These are phyloP conservation scores for Pyrrhoderma noxium DNA, from an alignment of 1,284 basidiomycete species.

Conservation along the genomic window DNA sequence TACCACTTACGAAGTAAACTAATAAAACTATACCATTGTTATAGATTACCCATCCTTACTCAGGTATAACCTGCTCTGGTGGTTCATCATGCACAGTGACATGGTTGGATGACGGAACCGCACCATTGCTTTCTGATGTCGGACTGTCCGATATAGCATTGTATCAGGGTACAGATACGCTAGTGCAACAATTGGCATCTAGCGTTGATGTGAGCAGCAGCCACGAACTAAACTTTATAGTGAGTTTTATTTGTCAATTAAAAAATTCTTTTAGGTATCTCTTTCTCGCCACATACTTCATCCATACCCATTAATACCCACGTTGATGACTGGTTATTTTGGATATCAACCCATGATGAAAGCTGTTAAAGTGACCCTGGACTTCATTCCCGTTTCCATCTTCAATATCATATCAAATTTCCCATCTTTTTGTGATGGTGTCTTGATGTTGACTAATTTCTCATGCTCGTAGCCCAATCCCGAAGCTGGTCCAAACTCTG, in stretches of 20 bases:
- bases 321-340: no score
- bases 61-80: constrained; percentile 13
- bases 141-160: constrained; percentile 14
- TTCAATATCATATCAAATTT: background rate
- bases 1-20: no score
- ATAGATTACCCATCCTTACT: constrained; percentile 16
- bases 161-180: constrained; percentile 14
- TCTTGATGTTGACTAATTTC: no score
- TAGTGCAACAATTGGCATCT: constrained; percentile 15
- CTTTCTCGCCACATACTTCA: background rate
- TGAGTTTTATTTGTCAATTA: constrained; percentile 1
- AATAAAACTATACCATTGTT: no score
- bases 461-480: constrained; percentile 6
- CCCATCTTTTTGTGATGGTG: no score
- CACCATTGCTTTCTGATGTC: constrained; percentile 14
- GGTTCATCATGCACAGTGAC: constrained; percentile 10
- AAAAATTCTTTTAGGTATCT: background rate
- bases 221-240: constrained; percentile 11
- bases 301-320: background rate
- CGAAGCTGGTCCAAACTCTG: constrained; percentile 15
- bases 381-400: background rate
- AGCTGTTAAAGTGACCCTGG: background rate
- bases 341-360: no score
- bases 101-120: constrained; percentile 15
- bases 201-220: constrained; percentile 14